phyloP scores from a whole-genome alignment of 805 yeast species.

The Yarrowia deformans region DNA sequence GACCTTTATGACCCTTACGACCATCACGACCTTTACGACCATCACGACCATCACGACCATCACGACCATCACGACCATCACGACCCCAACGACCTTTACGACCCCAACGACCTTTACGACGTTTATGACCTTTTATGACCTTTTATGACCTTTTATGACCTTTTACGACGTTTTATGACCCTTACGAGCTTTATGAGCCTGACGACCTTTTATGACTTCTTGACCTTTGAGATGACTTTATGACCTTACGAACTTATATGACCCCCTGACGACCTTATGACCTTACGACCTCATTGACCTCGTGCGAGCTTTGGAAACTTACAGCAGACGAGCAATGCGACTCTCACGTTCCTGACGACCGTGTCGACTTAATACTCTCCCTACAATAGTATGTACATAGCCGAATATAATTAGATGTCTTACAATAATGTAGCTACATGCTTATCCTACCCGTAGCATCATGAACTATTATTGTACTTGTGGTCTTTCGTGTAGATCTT shows the following conservation, averaged over 20 bases:
- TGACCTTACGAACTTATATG: slow-evolving; percentile 4
- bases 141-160: slow-evolving; percentile 11
- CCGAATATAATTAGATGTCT: not conserved
- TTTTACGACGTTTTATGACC: not conserved
- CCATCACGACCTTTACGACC: slow-evolving; percentile 8
- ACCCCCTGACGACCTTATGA: slow-evolving; percentile 6
- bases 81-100: not conserved
- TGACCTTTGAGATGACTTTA: not conserved
- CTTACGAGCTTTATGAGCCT: not conserved
- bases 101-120: not conserved
- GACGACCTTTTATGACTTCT: not conserved
- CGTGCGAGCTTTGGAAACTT: no score
- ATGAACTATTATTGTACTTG: no score
- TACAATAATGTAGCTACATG: no score
- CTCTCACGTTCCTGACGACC: no score
- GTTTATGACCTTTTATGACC: slow-evolving; percentile 23
- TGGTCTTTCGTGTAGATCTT: no score
- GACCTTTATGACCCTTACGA: slow-evolving; percentile 13
- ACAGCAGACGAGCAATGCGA: no score
- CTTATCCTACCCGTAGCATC: no score
- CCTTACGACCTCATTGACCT: not conserved
- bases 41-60: not conserved
- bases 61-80: slow-evolving; percentile 10
- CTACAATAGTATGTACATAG: not conserved
- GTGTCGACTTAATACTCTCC: no score